These are phyloP conservation scores for Saksenaea vasiformis DNA, from an alignment of 371 early-diverging fungal genomes.

Conservation along the genomic window DNA sequence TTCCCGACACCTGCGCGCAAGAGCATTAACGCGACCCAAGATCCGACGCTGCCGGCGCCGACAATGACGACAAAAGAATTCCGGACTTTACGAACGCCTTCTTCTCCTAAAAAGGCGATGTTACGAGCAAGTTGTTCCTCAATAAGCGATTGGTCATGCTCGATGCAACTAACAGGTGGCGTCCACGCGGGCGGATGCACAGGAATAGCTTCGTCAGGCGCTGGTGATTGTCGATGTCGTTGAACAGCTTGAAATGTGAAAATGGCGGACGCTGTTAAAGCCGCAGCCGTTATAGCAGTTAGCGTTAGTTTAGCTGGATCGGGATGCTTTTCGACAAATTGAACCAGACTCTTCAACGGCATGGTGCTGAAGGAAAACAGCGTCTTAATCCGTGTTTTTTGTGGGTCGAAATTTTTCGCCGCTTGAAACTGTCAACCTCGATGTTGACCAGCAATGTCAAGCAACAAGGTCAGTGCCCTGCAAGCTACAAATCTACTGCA, in stretches of 20 bases:
- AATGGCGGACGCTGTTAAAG: conserved; percentile 55
- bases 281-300: conserved; percentile 62
- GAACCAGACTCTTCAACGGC: background rate
- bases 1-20: conserved; percentile 86
- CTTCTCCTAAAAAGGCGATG: conserved; percentile 87
- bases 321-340: conserved; percentile 23
- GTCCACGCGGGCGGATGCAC: background rate
- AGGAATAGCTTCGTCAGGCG: conserved; percentile 1
- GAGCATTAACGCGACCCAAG: conserved; percentile 90
- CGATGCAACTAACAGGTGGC: background rate
- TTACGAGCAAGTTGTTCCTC: conserved; percentile 88
- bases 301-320: conserved; percentile 27
- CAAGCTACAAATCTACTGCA: no score
- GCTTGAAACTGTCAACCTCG: no score
- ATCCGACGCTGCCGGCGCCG: conserved; percentile 96
- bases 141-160: conserved; percentile 67
- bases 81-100: conserved; percentile 68
- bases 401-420: background rate
- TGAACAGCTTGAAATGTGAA: conserved; percentile 45
- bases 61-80: conserved; percentile 86
- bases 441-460: no score
- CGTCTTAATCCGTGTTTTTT: no score
- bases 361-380: background rate
- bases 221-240: conserved; percentile 29
- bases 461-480: no score